These are phyloP conservation scores for Ceratocystis cubensis DNA, from an alignment of 2,329 filamentous ascomycete genomes.

Conservation along the genomic window DNA sequence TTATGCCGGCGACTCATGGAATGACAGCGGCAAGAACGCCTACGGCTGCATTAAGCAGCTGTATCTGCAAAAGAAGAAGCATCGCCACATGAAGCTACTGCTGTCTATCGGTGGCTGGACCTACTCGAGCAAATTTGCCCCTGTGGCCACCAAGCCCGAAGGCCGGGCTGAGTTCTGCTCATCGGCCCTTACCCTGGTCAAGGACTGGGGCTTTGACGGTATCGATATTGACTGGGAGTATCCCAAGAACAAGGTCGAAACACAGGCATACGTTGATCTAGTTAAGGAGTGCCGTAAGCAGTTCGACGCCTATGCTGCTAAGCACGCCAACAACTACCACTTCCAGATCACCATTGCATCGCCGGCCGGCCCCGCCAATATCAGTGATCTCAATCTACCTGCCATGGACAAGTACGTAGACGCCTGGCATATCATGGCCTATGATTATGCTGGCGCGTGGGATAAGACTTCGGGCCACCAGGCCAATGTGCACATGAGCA, in stretches of 20 bases:
- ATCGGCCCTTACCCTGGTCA: slow-evolving; percentile 55
- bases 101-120: slow-evolving; percentile 74
- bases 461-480: slow-evolving; percentile 51
- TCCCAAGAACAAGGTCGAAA: slow-evolving; percentile 32
- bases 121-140: slow-evolving; percentile 57
- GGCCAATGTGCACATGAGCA: slow-evolving; percentile 44
- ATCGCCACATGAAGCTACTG: slow-evolving; percentile 66
- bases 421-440: slow-evolving; percentile 53
- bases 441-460: slow-evolving; percentile 61
- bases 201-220: slow-evolving; percentile 51
- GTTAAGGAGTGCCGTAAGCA: slow-evolving; percentile 33
- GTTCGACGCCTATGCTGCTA: slow-evolving; percentile 33
- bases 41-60: slow-evolving; percentile 72
- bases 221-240: slow-evolving; percentile 48
- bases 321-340: slow-evolving; percentile 33
- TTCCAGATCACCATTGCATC: slow-evolving; percentile 42
- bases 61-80: slow-evolving; percentile 59
- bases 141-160: slow-evolving; percentile 46
- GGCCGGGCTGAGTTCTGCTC: slow-evolving; percentile 55
- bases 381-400: slow-evolving; percentile 37
- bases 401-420: slow-evolving; percentile 47
- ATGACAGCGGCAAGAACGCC: slow-evolving; percentile 48
- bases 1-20: slow-evolving; percentile 51
- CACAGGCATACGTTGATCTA: slow-evolving; percentile 32
- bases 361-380: slow-evolving; percentile 37